Conservation (phyloP, 2,329 filamentous ascomycete genomes). For the Neoarthrinium moseri region DNA sequence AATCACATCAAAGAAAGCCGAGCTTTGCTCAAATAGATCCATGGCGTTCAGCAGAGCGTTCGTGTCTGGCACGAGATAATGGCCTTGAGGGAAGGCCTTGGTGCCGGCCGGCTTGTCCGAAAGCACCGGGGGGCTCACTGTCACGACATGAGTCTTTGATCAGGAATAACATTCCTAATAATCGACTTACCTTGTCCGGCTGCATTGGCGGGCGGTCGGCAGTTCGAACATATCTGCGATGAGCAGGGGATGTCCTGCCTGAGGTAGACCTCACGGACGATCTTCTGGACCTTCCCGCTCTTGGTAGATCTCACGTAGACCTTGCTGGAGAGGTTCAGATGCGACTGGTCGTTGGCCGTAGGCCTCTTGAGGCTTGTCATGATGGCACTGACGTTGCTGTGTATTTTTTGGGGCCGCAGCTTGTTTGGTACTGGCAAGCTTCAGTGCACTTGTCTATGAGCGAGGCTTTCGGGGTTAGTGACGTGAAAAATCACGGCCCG, state of each 20-base stretch:
- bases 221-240: slow-evolving; percentile 79
- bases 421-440: not conserved
- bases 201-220: slow-evolving; percentile 79
- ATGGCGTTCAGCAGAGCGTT: slow-evolving; percentile 94
- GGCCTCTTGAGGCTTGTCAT: slow-evolving; percentile 68
- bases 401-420: too few species aligned
- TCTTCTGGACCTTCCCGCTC: slow-evolving; percentile 97
- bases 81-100: slow-evolving; percentile 77
- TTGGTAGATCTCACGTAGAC: slow-evolving; percentile 92
- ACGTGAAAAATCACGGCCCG: slow-evolving; percentile 2
- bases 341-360: slow-evolving; percentile 49
- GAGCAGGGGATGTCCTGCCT: slow-evolving; percentile 97
- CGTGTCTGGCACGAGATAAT: slow-evolving; percentile 94
- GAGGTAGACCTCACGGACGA: slow-evolving; percentile 93
- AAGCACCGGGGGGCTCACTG: slow-evolving; percentile 80
- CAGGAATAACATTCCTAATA: too few species aligned
- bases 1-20: slow-evolving; percentile 94
- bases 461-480: slow-evolving; percentile 2
- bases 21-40: slow-evolving; percentile 92
- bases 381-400: slow-evolving; percentile 13
- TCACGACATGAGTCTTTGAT: slow-evolving; percentile 8
- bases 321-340: slow-evolving; percentile 87
- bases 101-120: slow-evolving; percentile 86
- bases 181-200: slow-evolving; percentile 67
- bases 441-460: not conserved